Evolutionary conservation across 2,329 filamentous ascomycete species (phyloP), one percentile per base, ranked within the genome.

Genomic region (Phaeosphaeriaceae sp.): DNA sequence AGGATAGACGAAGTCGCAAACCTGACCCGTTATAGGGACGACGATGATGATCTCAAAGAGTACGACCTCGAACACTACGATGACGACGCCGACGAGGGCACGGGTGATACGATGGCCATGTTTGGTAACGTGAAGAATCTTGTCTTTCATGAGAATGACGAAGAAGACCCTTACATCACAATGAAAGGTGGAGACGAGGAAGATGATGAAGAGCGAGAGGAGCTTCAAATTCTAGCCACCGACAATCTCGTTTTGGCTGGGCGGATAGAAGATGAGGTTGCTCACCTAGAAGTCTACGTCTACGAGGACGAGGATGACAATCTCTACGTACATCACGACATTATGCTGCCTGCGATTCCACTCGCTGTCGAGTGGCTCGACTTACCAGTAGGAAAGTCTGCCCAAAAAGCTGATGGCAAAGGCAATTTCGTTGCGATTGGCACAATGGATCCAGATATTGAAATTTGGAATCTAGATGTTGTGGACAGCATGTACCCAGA

Each of bases 401-500:
- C 57, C 23, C 58, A 54, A 29, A 51, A 54, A 32, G 83, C 84
- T 53, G 85, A 89, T 56, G 81, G 84, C 18, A 83, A 81, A 41
- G 94, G 90, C 47, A 99, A 96, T 77, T 97, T 93, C 62, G 92
- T 96, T 17, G 94, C 94, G 4, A 85, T 99, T 30, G 94, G 92
- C 48, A 97, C 94, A 4, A 96, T 97, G 86, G 93, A 97, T 69
- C 93, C 94, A 1, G 94, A 99, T 68, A 99, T 99, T 63, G 94
- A 99, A 78, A 87, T 99, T 45, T 99, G 94, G 94, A 92, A 99
- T 70, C 81, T 99, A 44, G 94, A 99, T 72, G 88, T 92, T 6
- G 86, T 99, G 43, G 94, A 99, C 77, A 90, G 89, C 84, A 96
- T 99, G 89, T 99, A 97, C 70, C 94, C 94, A 17, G 96, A 96